A percentile compares a stretch with the other conserved stretches of the same genome.
phyloP scores from a whole-genome alignment of 2,329 filamentous ascomycete species.

The Dissoconium aciculare region DNA sequence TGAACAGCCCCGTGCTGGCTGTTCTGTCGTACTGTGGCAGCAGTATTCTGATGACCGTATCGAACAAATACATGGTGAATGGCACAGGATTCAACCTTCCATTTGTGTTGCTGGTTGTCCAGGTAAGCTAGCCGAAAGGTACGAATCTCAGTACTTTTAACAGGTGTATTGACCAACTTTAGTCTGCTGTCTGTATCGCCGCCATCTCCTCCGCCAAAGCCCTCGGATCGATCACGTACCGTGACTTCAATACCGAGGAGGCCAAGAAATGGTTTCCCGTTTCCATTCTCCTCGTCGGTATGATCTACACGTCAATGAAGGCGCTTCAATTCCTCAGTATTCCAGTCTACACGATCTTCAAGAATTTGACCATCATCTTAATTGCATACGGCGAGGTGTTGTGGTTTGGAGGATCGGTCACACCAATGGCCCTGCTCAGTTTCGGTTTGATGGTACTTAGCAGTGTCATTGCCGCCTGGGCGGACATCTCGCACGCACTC shows the following conservation, averaged over 20 bases:
- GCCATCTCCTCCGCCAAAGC: constrained; percentile 76
- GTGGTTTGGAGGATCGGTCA: constrained; percentile 92
- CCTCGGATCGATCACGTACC: constrained; percentile 64
- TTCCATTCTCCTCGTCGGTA: constrained; percentile 85
- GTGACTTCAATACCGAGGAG: constrained; percentile 73
- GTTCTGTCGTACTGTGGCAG: constrained; percentile 84
- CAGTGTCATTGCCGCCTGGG: constrained; percentile 90
- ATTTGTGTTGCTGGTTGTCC: constrained; percentile 83
- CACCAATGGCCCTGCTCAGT: constrained; percentile 71
- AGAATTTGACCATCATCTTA: constrained; percentile 97
- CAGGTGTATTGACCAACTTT: constrained; percentile 9
- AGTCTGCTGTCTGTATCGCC: constrained; percentile 80
- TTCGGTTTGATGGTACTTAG: constrained; percentile 95
- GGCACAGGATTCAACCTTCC: constrained; percentile 87
- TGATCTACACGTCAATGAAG: constrained; percentile 98
- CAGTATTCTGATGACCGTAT: constrained; percentile 99
- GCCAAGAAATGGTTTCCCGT: constrained; percentile 97
- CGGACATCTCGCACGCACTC: constrained; percentile 79
- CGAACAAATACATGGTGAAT: constrained; percentile 96
- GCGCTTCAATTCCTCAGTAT: constrained; percentile 93
- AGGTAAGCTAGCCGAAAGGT: constrained; percentile 46
- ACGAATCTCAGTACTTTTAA: constrained; percentile 3
- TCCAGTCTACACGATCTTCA: constrained; percentile 98
- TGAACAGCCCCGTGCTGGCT: constrained; percentile 59
- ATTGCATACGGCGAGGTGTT: constrained; percentile 97